phyloP scores from a whole-genome alignment of 805 yeast species.

The Hanseniaspora meyeri region DNA sequence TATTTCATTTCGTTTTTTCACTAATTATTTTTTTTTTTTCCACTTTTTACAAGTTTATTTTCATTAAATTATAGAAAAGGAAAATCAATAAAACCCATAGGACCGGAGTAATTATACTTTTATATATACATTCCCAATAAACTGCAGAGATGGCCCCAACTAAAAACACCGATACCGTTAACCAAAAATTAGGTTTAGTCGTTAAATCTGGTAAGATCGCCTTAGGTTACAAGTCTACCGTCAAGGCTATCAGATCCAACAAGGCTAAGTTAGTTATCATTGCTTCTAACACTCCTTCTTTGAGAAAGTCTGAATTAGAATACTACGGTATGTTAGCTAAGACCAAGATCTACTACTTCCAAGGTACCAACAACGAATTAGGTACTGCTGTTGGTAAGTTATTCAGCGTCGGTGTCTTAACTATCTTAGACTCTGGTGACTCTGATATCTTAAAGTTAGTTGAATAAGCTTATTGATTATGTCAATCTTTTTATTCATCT shows the following conservation, averaged over 20 bases:
- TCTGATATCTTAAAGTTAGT: slow-evolving; percentile 84
- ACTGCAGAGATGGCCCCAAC: slow-evolving; percentile 61
- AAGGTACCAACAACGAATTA: slow-evolving; percentile 99
- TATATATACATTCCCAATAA: slow-evolving; percentile 22
- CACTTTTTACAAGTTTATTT: background rate
- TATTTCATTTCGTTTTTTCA: no score
- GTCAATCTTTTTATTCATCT: background rate
- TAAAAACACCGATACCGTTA: slow-evolving; percentile 82
- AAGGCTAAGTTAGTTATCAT: slow-evolving; percentile 96
- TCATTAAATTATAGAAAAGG: background rate
- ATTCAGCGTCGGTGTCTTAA: slow-evolving; percentile 97
- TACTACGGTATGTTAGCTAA: slow-evolving; percentile 99
- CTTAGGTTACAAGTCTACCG: slow-evolving; percentile 98
- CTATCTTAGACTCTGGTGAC: slow-evolving; percentile 98
- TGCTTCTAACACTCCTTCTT: slow-evolving; percentile 99
- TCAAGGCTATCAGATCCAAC: slow-evolving; percentile 96
- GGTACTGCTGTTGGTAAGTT: slow-evolving; percentile 99
- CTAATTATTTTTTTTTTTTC: background rate
- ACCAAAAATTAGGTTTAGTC: slow-evolving; percentile 95
- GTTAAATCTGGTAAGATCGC: slow-evolving; percentile 99
- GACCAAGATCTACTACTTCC: slow-evolving; percentile 95
- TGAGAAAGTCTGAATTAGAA: slow-evolving; percentile 99
- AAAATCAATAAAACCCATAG: background rate
- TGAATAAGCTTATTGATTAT: slow-evolving; percentile 23
- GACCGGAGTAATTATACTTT: slow-evolving; percentile 31